phyloP scores from a whole-genome alignment of 257 asterid genomes.

The Osmanthus fragrans region DNA sequence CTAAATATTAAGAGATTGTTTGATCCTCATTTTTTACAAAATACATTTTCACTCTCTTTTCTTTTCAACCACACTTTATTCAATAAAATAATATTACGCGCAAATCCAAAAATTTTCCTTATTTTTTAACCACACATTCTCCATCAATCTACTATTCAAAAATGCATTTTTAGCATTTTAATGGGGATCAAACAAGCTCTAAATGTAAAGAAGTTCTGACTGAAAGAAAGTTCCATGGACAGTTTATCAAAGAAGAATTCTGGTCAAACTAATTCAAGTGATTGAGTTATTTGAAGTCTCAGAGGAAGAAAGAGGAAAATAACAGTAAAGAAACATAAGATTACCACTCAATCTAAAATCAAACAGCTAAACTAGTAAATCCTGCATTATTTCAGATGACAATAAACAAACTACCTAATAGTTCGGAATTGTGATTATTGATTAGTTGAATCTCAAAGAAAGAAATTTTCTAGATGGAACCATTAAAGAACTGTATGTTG shows the following conservation, averaged over 20 bases:
- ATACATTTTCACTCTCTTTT: too few species aligned
- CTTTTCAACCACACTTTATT: too few species aligned
- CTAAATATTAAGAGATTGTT: background rate
- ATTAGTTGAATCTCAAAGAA: background rate
- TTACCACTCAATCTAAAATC: background rate
- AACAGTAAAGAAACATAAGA: background rate
- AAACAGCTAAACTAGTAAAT: background rate
- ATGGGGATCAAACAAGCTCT: too few species aligned
- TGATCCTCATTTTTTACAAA: too few species aligned
- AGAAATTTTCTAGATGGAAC: background rate
- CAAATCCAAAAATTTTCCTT: too few species aligned
- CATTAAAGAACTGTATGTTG: background rate
- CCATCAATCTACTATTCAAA: too few species aligned
- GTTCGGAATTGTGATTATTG: background rate
- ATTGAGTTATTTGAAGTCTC: background rate
- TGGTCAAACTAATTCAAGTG: background rate
- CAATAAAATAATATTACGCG: too few species aligned
- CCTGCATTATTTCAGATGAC: background rate
- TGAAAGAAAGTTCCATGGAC: background rate
- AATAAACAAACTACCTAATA: background rate
- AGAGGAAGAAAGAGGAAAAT: background rate
- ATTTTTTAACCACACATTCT: too few species aligned
- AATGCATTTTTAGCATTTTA: too few species aligned
- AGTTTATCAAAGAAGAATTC: background rate
- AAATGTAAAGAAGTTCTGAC: background rate